Evolutionary conservation across 2,329 filamentous ascomycete species (phyloP).

Genomic region (Pseudocercospora crystallina): DNA sequence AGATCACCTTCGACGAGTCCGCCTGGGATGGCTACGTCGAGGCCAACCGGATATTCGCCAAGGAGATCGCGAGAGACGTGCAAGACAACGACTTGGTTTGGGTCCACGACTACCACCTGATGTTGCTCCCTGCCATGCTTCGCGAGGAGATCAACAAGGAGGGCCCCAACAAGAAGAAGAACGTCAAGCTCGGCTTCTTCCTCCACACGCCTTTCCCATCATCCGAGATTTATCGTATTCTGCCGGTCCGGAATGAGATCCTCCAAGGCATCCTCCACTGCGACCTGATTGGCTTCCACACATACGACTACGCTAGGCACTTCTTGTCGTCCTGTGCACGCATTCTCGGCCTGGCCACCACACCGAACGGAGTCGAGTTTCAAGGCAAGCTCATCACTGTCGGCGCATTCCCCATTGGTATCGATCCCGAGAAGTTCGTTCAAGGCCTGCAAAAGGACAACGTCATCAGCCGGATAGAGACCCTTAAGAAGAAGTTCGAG

Average conservation of each 20-base stretch:
- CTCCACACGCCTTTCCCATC: constrained; percentile 95
- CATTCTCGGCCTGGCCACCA: constrained; percentile 76
- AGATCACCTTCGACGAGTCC: constrained; percentile 96
- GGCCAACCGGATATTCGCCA: constrained; percentile 88
- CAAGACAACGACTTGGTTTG: constrained; percentile 93
- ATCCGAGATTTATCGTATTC: constrained; percentile 93
- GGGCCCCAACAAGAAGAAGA: constrained; percentile 69
- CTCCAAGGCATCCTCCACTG: constrained; percentile 86
- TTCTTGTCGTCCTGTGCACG: constrained; percentile 96
- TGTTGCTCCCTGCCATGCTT: constrained; percentile 94
- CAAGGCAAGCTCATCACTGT: constrained; percentile 85
- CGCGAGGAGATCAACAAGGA: constrained; percentile 69
- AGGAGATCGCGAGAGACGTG: constrained; percentile 81
- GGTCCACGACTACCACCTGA: constrained; percentile 98
- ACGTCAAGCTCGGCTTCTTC: constrained; percentile 98
- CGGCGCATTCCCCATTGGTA: constrained; percentile 95
- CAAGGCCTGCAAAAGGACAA: constrained; percentile 82
- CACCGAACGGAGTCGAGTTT: constrained; percentile 90
- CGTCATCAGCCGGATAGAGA: constrained; percentile 82
- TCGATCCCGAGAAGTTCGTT: constrained; percentile 94
- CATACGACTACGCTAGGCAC: constrained; percentile 97
- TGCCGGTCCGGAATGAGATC: constrained; percentile 87
- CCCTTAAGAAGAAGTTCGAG: constrained; percentile 85
- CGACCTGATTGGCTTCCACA: constrained; percentile 96
- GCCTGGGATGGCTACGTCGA: constrained; percentile 92